phyloP scores from a whole-genome alignment of 192 early-diverging fungal genomes.

The Phlyctochytrium planicorne region DNA sequence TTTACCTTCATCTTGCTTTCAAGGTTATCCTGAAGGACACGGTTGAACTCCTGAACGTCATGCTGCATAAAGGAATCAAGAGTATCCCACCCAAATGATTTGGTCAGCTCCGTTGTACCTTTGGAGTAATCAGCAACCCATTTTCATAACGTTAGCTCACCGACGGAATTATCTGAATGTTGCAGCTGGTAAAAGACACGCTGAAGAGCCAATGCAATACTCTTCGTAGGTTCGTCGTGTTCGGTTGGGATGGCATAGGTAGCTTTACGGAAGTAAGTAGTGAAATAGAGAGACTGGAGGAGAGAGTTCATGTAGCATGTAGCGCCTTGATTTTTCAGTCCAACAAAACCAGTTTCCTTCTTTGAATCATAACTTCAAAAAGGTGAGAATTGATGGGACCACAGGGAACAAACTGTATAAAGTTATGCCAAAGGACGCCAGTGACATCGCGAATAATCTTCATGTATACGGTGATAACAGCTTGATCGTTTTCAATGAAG shows the following conservation, averaged over 20 bases:
- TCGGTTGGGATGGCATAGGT: conserved; percentile 92
- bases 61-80: conserved; percentile 95
- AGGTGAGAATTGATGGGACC: background rate
- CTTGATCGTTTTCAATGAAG: conserved; percentile 66
- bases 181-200: conserved; percentile 93
- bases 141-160: background rate
- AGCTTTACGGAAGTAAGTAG: conserved; percentile 88
- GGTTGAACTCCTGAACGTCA: conserved; percentile 98
- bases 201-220: conserved; percentile 87
- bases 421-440: conserved; percentile 94
- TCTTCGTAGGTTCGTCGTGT: conserved; percentile 83
- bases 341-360: conserved; percentile 86
- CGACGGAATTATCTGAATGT: conserved; percentile 63
- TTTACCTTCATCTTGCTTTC: conserved; percentile 95
- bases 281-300: conserved; percentile 92
- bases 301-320: conserved; percentile 99
- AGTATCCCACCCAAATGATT: conserved; percentile 98
- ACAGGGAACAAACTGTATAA: conserved; percentile 64
- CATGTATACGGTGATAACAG: conserved; percentile 69
- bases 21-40: conserved; percentile 94
- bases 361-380: conserved; percentile 80
- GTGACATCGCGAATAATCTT: conserved; percentile 81
- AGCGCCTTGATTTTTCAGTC: conserved; percentile 94
- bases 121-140: background rate
- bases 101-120: conserved; percentile 90